Percentiles rank a stretch among this genome's conserved stretches.
phyloP scores from a whole-genome alignment of 768 basidiomycete genomes.

The Trametes cubensis region DNA sequence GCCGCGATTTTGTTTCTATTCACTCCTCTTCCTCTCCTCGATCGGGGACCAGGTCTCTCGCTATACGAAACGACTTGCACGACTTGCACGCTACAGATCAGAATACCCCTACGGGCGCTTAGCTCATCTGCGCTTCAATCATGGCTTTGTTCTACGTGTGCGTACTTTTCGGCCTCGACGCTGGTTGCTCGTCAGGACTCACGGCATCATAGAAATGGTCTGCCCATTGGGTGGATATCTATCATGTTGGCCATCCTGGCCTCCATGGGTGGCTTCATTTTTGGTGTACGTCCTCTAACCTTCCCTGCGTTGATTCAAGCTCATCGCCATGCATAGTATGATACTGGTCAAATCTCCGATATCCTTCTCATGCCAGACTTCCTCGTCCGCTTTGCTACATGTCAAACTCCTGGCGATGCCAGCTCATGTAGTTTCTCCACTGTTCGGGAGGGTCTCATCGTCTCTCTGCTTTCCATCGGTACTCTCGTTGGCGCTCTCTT shows the following conservation, averaged over 20 bases:
- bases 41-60: not conserved
- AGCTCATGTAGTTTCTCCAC: slow-evolving; percentile 54
- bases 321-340: slow-evolving; percentile 43
- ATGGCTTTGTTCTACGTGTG: slow-evolving; percentile 38
- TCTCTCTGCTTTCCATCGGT: slow-evolving; percentile 71
- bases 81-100: not conserved
- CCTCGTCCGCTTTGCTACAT: slow-evolving; percentile 60
- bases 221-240: slow-evolving; percentile 63
- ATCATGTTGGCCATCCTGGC: slow-evolving; percentile 69
- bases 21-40: not conserved
- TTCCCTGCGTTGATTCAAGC: not conserved
- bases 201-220: slow-evolving; percentile 47
- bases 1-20: not conserved
- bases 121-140: not conserved
- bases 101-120: slow-evolving; percentile 5
- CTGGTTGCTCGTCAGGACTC: not conserved
- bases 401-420: slow-evolving; percentile 42
- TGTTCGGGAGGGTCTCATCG: slow-evolving; percentile 67
- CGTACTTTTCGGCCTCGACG: slow-evolving; percentile 2
- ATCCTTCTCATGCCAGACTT: slow-evolving; percentile 77
- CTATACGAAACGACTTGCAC: not conserved
- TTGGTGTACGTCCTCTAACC: slow-evolving; percentile 29
- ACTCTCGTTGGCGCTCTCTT: slow-evolving; percentile 63
- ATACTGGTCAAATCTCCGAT: slow-evolving; percentile 79
- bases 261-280: slow-evolving; percentile 61